Evolutionary conservation across 2,329 filamentous ascomycete genomes (phyloP).

Genomic region (Aspergillus proliferans): DNA sequence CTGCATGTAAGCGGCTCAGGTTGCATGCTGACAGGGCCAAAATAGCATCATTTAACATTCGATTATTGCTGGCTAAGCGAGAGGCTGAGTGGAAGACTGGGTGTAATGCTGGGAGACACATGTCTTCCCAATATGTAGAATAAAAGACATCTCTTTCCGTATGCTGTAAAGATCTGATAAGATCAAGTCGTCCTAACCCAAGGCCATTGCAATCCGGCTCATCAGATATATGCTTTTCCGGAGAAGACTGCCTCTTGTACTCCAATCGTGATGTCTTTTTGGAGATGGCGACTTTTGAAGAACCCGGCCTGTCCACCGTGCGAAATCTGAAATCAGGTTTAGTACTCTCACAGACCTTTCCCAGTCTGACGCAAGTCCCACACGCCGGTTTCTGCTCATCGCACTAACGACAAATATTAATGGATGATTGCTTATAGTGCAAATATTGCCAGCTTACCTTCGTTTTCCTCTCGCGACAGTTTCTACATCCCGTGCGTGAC

Average conservation of each 20-base stretch:
- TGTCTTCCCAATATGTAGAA: constrained; percentile 19
- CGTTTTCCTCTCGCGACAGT: constrained; percentile 11
- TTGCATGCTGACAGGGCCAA: constrained; percentile 18
- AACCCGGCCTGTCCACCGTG: not conserved
- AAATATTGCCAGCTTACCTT: too few species aligned
- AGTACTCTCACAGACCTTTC: constrained; percentile 11
- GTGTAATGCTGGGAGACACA: constrained; percentile 18
- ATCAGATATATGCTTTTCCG: too few species aligned
- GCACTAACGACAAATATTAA: constrained; percentile 6
- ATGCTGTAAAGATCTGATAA: constrained; percentile 15
- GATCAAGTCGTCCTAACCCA: not conserved
- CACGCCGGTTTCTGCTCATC: constrained; percentile 20
- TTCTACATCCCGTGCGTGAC: constrained; percentile 14
- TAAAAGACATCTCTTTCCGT: constrained; percentile 19
- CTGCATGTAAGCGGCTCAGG: constrained; percentile 12
- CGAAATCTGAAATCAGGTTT: constrained; percentile 10
- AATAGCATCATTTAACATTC: constrained; percentile 11
- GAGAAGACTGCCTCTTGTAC: too few species aligned
- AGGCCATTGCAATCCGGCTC: too few species aligned
- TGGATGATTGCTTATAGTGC: too few species aligned
- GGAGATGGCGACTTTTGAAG: too few species aligned
- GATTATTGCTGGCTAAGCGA: not conserved
- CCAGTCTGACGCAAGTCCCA: constrained; percentile 16
- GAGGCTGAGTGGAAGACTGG: constrained; percentile 12
- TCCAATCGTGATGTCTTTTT: too few species aligned